These are phyloP conservation scores for Phytophthora foliorum DNA, from an alignment of 352 stramenopile species.

Conservation along the genomic window DNA sequence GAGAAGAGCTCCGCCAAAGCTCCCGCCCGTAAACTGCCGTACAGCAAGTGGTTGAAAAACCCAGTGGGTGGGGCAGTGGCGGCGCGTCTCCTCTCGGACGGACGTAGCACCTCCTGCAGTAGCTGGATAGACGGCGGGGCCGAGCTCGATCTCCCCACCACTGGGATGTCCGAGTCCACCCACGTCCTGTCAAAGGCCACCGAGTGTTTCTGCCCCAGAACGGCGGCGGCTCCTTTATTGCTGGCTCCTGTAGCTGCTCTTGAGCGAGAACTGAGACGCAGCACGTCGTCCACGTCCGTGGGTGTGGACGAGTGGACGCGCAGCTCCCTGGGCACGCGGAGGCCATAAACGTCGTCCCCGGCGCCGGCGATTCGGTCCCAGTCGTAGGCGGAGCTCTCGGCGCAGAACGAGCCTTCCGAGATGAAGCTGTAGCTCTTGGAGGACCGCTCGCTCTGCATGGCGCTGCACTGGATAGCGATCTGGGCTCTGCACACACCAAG, in stretches of 20 bases:
- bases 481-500: neutral
- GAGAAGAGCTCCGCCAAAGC: constrained; percentile 68
- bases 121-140: constrained; percentile 72
- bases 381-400: constrained; percentile 46
- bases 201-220: constrained; percentile 53
- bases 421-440: constrained; percentile 86
- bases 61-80: constrained; percentile 55
- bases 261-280: constrained; percentile 24
- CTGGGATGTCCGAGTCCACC: constrained; percentile 57
- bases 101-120: constrained; percentile 57
- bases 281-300: constrained; percentile 33
- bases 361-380: constrained; percentile 44
- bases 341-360: constrained; percentile 35
- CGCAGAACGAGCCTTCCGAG: constrained; percentile 79
- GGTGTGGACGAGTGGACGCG: constrained; percentile 34
- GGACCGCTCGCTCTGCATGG: constrained; percentile 41
- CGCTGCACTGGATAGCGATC: neutral
- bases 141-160: constrained; percentile 68
- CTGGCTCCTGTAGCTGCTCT: constrained; percentile 21
- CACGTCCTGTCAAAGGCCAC: constrained; percentile 67
- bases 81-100: constrained; percentile 53
- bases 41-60: constrained; percentile 83
- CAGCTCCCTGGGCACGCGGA: constrained; percentile 35
- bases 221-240: constrained; percentile 2
- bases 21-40: constrained; percentile 70